A percentile compares a stretch with the other conserved stretches of the same genome.
phyloP scores from a whole-genome alignment of 257 asterid species.

The Echium plantagineum region DNA sequence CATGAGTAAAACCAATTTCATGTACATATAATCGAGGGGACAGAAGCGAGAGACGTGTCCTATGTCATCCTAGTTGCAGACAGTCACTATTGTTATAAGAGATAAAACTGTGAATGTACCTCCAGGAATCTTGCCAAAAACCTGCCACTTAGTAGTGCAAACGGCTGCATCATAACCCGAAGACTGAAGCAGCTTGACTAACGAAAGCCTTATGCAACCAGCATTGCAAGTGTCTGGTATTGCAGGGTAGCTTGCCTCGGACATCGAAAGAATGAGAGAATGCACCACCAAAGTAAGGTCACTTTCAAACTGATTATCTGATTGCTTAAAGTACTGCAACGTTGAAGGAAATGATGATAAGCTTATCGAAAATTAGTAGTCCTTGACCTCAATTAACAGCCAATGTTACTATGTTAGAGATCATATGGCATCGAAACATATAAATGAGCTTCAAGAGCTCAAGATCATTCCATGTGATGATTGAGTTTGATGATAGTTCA shows the following conservation, averaged over 20 bases:
- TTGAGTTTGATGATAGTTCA: too few species aligned
- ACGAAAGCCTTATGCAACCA: conserved; percentile 53
- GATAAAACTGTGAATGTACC: conserved; percentile 15
- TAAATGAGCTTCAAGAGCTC: background rate
- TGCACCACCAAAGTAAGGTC: conserved; percentile 39
- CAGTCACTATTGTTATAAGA: background rate
- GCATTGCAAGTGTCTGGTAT: conserved; percentile 51
- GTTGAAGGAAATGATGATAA: background rate
- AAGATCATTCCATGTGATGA: background rate
- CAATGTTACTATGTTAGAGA: too few species aligned
- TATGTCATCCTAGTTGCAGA: background rate
- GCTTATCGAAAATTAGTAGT: too few species aligned
- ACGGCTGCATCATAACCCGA: conserved; percentile 70
- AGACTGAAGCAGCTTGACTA: conserved; percentile 51
- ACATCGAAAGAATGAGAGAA: conserved; percentile 44
- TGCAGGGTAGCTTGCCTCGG: conserved; percentile 31
- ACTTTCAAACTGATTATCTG: conserved; percentile 39
- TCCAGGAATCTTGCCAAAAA: conserved; percentile 59
- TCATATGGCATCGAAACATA: background rate
- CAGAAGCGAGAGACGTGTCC: background rate
- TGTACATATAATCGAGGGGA: background rate
- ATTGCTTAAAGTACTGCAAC: conserved; percentile 39
- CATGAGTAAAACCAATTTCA: background rate
- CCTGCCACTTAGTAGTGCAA: conserved; percentile 63
- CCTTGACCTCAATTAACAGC: too few species aligned